Percentiles rank a stretch among this genome's conserved stretches.
Conservation (phyloP, 257 asterid genomes). For the Fraxinus quadrangulata region DNA sequence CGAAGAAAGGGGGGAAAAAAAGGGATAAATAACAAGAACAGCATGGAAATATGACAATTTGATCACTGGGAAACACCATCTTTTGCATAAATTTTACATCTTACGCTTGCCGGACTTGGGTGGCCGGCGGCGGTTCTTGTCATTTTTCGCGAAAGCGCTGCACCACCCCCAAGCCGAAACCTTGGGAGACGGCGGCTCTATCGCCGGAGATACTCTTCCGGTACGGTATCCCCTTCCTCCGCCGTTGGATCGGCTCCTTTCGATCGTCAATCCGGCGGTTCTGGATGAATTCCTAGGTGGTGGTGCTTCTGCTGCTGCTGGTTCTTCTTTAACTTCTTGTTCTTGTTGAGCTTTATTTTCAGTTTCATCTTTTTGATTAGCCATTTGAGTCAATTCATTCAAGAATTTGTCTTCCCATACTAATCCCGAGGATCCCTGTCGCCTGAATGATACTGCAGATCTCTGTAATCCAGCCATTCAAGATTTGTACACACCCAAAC, state of each 20-base stretch:
- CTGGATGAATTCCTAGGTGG: not conserved
- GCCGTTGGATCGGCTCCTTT: constrained; percentile 52
- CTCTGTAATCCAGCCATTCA: constrained; percentile 56
- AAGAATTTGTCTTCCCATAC: constrained; percentile 56
- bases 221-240: constrained; percentile 39
- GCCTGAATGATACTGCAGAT: constrained; percentile 51
- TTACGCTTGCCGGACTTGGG: constrained; percentile 41
- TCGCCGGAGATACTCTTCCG: constrained; percentile 40
- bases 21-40: not conserved
- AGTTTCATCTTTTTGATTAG: constrained; percentile 26
- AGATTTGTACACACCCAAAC: not conserved
- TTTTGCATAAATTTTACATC: constrained; percentile 23
- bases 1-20: not conserved
- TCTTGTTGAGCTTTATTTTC: constrained; percentile 9
- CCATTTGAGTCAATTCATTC: constrained; percentile 33
- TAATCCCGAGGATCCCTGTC: constrained; percentile 62
- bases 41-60: constrained; percentile 1
- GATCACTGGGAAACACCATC: constrained; percentile 8
- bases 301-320: not conserved
- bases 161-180: constrained; percentile 48
- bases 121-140: constrained; percentile 41
- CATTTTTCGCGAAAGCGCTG: constrained; percentile 35
- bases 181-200: constrained; percentile 60
- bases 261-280: constrained; percentile 43
- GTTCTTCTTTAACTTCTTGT: too few species aligned